These are phyloP conservation scores for Luffa acutangula DNA, from an alignment of 306 rosid species.

Conservation along the genomic window DNA sequence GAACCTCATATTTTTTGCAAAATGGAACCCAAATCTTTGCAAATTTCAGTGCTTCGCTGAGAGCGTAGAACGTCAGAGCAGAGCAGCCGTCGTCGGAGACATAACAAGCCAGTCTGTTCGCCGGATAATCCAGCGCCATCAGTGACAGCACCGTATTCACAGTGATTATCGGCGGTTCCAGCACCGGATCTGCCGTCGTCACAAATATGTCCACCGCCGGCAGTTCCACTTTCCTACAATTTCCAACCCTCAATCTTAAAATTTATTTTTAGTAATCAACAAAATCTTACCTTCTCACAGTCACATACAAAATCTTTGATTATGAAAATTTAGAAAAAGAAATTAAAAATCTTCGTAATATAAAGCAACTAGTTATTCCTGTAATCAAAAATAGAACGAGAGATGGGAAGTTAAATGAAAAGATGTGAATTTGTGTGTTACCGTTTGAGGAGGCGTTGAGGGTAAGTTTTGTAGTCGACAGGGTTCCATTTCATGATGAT, in stretches of 20 bases:
- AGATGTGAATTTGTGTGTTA: background rate
- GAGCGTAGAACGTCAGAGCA: slow-evolving; percentile 30
- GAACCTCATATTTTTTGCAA: slow-evolving; percentile 40
- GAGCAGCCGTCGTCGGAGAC: slow-evolving; percentile 80
- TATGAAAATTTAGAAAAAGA: too few species aligned
- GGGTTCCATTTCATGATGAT: slow-evolving; percentile 45
- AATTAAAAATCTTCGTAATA: too few species aligned
- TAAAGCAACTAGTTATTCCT: too few species aligned
- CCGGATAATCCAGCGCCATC: slow-evolving; percentile 62
- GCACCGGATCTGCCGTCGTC: slow-evolving; percentile 51
- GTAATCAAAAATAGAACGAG: too few species aligned
- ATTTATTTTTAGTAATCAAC: too few species aligned
- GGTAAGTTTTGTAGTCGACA: slow-evolving; percentile 23
- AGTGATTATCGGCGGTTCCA: slow-evolving; percentile 63
- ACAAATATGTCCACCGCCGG: slow-evolving; percentile 66
- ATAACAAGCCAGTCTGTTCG: slow-evolving; percentile 61
- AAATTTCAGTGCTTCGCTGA: slow-evolving; percentile 40
- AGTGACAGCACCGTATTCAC: slow-evolving; percentile 58
- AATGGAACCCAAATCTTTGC: slow-evolving; percentile 60
- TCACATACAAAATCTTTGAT: too few species aligned
- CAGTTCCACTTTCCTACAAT: slow-evolving; percentile 31
- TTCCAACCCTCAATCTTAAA: background rate
- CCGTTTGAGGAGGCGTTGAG: slow-evolving; percentile 31
- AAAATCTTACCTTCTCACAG: too few species aligned
- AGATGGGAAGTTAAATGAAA: background rate